Conservation (phyloP, 257 asterid genomes). For the Gardenia jasminoides region DNA sequence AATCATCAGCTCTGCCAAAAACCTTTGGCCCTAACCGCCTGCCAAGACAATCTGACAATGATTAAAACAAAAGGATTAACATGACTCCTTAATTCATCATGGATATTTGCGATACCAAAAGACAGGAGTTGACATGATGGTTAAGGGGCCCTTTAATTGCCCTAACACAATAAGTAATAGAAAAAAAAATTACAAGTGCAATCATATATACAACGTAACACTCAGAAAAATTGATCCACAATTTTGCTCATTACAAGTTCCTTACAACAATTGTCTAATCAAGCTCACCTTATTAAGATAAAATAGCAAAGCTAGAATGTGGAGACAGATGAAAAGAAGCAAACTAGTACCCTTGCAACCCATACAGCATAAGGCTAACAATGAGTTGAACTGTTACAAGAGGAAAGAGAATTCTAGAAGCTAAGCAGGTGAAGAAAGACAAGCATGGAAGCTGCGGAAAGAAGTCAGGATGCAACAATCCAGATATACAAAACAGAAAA, state of each 20-base stretch:
- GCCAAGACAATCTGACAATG: constrained; percentile 84
- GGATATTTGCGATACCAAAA: neutral
- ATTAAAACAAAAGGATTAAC: neutral
- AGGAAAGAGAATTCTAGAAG: neutral
- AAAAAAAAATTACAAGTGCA: neutral
- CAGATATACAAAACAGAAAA: neutral
- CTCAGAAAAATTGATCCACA: neutral
- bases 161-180: neutral
- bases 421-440: neutral
- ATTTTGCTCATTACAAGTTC: neutral
- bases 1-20: constrained; percentile 84
- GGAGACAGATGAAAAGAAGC: neutral
- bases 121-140: neutral
- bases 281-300: neutral
- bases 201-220: neutral
- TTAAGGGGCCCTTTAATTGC: neutral
- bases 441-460: neutral
- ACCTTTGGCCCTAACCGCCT: constrained; percentile 94
- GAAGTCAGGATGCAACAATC: neutral
- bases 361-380: neutral
- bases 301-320: neutral
- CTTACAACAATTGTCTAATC: neutral
- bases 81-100: neutral
- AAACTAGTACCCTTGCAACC: neutral
- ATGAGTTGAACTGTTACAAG: neutral